A percentile compares a stretch with the other conserved stretches of the same genome.
These are phyloP conservation scores for Prillingera fragicola DNA, from an alignment of 1,284 basidiomycete genomes.

Conservation along the genomic window DNA sequence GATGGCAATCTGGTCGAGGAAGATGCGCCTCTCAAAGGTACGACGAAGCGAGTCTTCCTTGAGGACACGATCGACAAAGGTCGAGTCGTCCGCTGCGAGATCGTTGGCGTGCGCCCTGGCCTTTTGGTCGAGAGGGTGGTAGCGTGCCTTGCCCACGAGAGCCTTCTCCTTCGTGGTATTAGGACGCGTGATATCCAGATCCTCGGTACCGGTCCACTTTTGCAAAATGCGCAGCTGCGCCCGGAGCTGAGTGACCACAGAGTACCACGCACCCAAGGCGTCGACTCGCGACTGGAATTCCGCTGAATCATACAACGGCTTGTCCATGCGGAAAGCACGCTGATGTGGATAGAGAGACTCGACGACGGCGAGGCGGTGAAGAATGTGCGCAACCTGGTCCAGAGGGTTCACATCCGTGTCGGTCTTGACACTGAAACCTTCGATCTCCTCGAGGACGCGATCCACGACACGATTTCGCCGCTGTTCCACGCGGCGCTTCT, in stretches of 20 bases:
- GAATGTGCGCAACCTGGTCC: conserved; percentile 63
- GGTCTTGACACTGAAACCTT: conserved; percentile 56
- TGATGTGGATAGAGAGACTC: conserved; percentile 82
- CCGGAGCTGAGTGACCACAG: conserved; percentile 68
- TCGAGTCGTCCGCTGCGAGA: conserved; percentile 56
- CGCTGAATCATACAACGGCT: conserved; percentile 61
- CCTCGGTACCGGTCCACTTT: conserved; percentile 85
- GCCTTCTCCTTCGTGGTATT: conserved; percentile 58
- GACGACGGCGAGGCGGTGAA: conserved; percentile 74
- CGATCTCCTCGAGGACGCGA: conserved; percentile 74
- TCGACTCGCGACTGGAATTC: conserved; percentile 73
- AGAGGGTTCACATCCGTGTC: conserved; percentile 53
- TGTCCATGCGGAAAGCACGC: conserved; percentile 72
- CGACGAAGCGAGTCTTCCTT: conserved; percentile 93
- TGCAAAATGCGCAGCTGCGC: conserved; percentile 72
- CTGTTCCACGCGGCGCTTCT: conserved; percentile 74
- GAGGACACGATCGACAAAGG: conserved; percentile 88
- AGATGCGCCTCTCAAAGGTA: conserved; percentile 88
- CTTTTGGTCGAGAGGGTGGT: conserved; percentile 41
- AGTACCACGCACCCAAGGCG: conserved; percentile 83
- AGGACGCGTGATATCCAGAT: conserved; percentile 76
- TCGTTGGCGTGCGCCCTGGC: conserved; percentile 28
- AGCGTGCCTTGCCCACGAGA: conserved; percentile 37
- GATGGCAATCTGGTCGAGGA: conserved; percentile 79
- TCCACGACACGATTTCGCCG: conserved; percentile 74